These are phyloP conservation scores for Lactifluus pinguis DNA, from an alignment of 768 basidiomycete species.

Conservation along the genomic window DNA sequence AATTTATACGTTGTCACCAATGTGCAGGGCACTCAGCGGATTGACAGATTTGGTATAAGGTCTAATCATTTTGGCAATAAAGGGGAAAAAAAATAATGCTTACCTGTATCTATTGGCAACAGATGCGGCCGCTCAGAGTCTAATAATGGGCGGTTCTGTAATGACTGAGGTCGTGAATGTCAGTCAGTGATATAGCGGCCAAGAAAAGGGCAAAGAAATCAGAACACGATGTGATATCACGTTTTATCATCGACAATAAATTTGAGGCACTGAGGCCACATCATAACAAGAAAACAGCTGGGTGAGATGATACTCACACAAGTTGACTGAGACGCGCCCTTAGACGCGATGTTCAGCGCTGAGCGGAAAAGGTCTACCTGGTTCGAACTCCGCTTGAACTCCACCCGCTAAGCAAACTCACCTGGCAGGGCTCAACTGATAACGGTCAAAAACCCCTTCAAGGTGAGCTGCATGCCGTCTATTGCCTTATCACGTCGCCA, in stretches of 20 bases:
- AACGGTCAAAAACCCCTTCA: conserved; percentile 43
- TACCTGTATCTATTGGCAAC: neutral
- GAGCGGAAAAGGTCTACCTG: neutral
- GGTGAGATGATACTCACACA: conserved; percentile 11
- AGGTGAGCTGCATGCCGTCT: conserved; percentile 46
- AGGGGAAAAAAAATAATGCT: neutral
- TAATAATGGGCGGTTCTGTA: neutral
- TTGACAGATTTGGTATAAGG: conserved; percentile 41
- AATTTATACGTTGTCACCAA: conserved; percentile 24
- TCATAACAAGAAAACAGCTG: conserved; percentile 29
- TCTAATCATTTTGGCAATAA: conserved; percentile 27
- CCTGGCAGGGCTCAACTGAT: neutral
- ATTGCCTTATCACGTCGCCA: conserved; percentile 6
- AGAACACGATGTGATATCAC: conserved; percentile 48
- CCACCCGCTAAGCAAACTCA: conserved; percentile 7
- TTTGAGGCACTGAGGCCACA: conserved; percentile 40
- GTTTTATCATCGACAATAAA: conserved; percentile 58
- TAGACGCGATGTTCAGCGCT: neutral
- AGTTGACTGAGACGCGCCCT: neutral
- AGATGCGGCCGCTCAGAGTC: conserved; percentile 4
- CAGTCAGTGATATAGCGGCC: neutral
- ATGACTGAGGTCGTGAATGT: neutral
- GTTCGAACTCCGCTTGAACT: conserved; percentile 15
- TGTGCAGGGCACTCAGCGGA: conserved; percentile 35
- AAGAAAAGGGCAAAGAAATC: conserved; percentile 26